Percentiles rank a stretch among this genome's conserved stretches.
Evolutionary conservation across 108 stramenopile species (phyloP).

Genomic region (Epithemia pelagica): DNA sequence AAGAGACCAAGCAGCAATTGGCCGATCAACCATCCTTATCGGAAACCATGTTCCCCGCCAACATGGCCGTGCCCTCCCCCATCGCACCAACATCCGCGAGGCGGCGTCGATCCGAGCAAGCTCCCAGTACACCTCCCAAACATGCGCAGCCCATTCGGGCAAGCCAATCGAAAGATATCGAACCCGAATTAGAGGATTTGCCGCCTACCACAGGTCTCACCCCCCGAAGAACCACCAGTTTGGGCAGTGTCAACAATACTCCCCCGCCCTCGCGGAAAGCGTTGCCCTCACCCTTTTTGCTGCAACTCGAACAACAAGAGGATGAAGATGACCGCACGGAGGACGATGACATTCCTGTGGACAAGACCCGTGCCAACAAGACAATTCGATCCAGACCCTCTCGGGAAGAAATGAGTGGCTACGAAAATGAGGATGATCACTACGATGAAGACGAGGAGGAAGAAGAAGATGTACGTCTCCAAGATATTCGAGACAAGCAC

Average conservation of each 20-base stretch:
- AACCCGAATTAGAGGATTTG: background rate
- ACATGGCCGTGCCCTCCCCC: background rate
- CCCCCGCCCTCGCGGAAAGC: background rate
- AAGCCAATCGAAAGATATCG: background rate
- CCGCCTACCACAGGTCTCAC: background rate
- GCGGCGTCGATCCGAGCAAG: background rate
- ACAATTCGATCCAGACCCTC: too few species aligned
- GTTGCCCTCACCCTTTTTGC: background rate
- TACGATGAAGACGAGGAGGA: background rate
- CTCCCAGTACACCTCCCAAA: background rate
- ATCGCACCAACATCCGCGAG: background rate
- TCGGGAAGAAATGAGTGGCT: too few species aligned
- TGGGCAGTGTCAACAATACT: background rate
- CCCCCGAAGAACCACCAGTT: background rate
- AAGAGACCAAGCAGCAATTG: background rate
- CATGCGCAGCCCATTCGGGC: background rate
- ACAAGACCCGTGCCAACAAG: too few species aligned
- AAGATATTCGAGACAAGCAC: too few species aligned
- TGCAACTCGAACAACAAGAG: background rate
- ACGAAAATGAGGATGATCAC: too few species aligned
- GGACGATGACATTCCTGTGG: constrained; percentile 2
- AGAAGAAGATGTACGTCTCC: too few species aligned
- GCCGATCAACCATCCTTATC: background rate
- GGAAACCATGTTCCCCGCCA: background rate
- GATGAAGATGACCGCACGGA: background rate